Conservation (phyloP, 768 basidiomycete species). For the Pleurotus pulmonarius region DNA sequence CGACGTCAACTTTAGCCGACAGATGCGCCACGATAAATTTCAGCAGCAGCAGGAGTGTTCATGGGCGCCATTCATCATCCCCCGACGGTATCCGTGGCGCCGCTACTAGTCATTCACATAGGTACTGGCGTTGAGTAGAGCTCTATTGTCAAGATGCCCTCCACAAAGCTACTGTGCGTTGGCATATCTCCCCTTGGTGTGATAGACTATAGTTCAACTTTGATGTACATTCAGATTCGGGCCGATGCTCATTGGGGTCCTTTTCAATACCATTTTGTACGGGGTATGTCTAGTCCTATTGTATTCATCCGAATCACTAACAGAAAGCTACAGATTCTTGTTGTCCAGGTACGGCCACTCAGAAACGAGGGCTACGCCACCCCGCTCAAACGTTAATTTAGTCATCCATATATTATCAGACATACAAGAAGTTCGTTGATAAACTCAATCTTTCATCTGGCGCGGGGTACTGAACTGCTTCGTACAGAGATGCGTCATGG, state of each 20-base stretch:
- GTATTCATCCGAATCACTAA: slow-evolving; percentile 20
- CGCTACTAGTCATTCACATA: too few species aligned
- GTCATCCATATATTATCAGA: slow-evolving; percentile 32
- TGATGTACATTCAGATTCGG: slow-evolving; percentile 5
- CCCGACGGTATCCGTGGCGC: too few species aligned
- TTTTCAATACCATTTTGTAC: slow-evolving; percentile 16
- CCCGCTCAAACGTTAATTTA: slow-evolving; percentile 7
- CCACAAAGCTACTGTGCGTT: neutral
- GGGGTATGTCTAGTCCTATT: slow-evolving; percentile 3
- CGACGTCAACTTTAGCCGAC: too few species aligned
- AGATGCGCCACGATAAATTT: too few species aligned
- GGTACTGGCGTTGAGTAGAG: too few species aligned
- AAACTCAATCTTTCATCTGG: neutral
- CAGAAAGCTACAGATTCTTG: neutral
- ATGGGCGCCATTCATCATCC: too few species aligned
- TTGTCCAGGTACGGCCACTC: neutral
- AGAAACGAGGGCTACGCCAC: too few species aligned
- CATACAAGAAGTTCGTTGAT: slow-evolving; percentile 25
- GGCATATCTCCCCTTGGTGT: too few species aligned
- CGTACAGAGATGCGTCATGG: slow-evolving; percentile 26
- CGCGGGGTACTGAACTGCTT: neutral
- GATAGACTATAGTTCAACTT: too few species aligned
- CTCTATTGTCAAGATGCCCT: neutral
- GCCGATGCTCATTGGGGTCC: slow-evolving; percentile 16
- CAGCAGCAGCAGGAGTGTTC: too few species aligned